These are phyloP conservation scores for Lasiosphaeria ovina DNA, from an alignment of 495 filamentous ascomycete genomes.

Conservation along the genomic window DNA sequence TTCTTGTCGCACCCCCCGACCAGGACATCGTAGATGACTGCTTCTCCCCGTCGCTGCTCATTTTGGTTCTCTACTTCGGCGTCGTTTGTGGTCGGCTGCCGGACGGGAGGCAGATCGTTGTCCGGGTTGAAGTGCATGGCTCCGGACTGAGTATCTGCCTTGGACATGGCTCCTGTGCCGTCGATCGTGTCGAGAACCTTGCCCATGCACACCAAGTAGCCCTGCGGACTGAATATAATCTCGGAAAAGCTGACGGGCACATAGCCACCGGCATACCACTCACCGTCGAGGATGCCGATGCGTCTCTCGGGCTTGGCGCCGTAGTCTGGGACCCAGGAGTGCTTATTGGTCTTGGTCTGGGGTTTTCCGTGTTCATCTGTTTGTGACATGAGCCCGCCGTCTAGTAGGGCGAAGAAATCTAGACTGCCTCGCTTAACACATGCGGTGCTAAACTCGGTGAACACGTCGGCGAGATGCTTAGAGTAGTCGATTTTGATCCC, in stretches of 20 bases:
- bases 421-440: neutral
- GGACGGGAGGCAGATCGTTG: neutral
- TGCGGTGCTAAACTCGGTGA: constrained; percentile 7
- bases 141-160: constrained; percentile 4
- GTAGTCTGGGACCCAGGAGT: constrained; percentile 8
- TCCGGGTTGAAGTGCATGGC: neutral
- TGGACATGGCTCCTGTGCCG: constrained; percentile 1
- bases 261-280: constrained; percentile 10
- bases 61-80: neutral
- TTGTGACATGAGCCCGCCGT: constrained; percentile 2
- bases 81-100: neutral
- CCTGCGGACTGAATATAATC: neutral
- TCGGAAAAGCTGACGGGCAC: neutral
- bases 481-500: constrained; percentile 10
- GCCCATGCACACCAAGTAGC: neutral
- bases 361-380: constrained; percentile 8
- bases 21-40: constrained; percentile 5
- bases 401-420: constrained; percentile 6
- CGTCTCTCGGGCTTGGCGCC: constrained; percentile 3
- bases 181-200: constrained; percentile 2
- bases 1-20: constrained; percentile 8
- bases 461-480: constrained; percentile 5
- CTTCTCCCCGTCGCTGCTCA: neutral
- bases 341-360: constrained; percentile 1
- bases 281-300: constrained; percentile 11